Evolutionary conservation across 1,284 basidiomycete species (phyloP).

Genomic region (Caloboletus firmus): DNA sequence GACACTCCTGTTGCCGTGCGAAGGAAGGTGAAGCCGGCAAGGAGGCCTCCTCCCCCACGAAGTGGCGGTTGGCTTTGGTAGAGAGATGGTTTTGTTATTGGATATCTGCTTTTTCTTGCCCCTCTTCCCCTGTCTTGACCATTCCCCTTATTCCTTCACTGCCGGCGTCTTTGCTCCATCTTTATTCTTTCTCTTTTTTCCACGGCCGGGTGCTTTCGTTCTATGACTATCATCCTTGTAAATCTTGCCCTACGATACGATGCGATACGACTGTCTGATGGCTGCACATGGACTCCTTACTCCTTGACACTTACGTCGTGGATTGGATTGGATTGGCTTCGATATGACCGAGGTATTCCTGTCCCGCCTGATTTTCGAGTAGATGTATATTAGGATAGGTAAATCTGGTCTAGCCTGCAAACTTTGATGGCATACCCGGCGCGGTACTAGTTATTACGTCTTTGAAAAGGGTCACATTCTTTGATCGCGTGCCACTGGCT

Average conservation of each 20-base stretch:
- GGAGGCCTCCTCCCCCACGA: constrained; percentile 30
- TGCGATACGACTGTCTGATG: constrained; percentile 29
- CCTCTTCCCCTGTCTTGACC: constrained; percentile 3
- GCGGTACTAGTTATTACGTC: not conserved
- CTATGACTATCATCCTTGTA: constrained; percentile 17
- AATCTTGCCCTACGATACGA: constrained; percentile 22
- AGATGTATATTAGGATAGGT: constrained; percentile 9
- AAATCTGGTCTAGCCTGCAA: not conserved
- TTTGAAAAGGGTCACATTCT: not conserved
- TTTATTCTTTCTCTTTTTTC: constrained; percentile 3
- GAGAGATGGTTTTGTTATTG: constrained; percentile 20
- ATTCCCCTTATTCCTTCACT: constrained; percentile 7
- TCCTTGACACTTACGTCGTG: constrained; percentile 9
- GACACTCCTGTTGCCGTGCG: constrained; percentile 28
- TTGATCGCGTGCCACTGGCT: constrained; percentile 1
- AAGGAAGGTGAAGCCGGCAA: constrained; percentile 33
- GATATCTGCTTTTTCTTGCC: constrained; percentile 15
- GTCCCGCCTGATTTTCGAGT: not conserved
- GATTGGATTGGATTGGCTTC: constrained; percentile 12
- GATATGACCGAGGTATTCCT: not conserved
- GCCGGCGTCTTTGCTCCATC: constrained; percentile 22
- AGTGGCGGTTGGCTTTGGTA: constrained; percentile 36
- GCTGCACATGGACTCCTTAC: constrained; percentile 15
- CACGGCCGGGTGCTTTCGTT: constrained; percentile 2
- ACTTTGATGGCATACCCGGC: not conserved